Evolutionary conservation across 306 rosid species (phyloP).

Genomic region (Lithocarpus polystachyus): DNA sequence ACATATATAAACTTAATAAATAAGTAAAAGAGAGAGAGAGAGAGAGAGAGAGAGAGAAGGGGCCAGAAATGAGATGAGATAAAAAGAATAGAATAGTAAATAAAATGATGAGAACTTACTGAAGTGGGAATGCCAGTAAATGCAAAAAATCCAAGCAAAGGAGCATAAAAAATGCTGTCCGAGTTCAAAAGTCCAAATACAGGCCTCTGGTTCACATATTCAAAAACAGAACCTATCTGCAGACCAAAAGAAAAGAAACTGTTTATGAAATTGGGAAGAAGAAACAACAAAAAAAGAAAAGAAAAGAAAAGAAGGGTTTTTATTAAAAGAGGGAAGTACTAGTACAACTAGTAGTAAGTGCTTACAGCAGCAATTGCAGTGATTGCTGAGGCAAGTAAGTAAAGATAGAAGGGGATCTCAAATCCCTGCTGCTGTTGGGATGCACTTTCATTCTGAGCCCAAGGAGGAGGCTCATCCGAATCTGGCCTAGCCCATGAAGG

Average conservation of each 20-base stretch:
- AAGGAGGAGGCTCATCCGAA: slow-evolving; percentile 90
- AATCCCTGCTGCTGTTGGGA: slow-evolving; percentile 37
- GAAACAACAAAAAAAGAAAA: background rate
- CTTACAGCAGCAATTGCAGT: slow-evolving; percentile 97
- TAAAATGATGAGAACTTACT: slow-evolving; percentile 36
- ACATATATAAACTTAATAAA: no score
- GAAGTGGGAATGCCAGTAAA: slow-evolving; percentile 85
- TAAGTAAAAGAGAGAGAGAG: background rate
- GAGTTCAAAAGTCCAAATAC: slow-evolving; percentile 74
- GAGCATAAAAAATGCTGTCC: slow-evolving; percentile 82
- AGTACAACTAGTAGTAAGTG: no score
- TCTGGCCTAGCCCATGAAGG: slow-evolving; percentile 91
- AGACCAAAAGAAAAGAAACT: background rate
- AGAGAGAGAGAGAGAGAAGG: no score
- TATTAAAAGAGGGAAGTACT: background rate
- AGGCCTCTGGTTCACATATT: slow-evolving; percentile 80
- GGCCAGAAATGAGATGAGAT: background rate
- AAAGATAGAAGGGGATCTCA: slow-evolving; percentile 63
- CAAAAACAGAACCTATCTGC: slow-evolving; percentile 91
- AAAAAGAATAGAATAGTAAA: background rate
- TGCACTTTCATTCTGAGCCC: slow-evolving; percentile 62
- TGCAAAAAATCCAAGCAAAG: slow-evolving; percentile 85
- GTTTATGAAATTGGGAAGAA: background rate
- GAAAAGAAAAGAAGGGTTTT: background rate
- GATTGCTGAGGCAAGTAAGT: slow-evolving; percentile 77